Base-by-base conservation (phyloP, 257 asterid genomes). In the Datura wrightii region DNA sequence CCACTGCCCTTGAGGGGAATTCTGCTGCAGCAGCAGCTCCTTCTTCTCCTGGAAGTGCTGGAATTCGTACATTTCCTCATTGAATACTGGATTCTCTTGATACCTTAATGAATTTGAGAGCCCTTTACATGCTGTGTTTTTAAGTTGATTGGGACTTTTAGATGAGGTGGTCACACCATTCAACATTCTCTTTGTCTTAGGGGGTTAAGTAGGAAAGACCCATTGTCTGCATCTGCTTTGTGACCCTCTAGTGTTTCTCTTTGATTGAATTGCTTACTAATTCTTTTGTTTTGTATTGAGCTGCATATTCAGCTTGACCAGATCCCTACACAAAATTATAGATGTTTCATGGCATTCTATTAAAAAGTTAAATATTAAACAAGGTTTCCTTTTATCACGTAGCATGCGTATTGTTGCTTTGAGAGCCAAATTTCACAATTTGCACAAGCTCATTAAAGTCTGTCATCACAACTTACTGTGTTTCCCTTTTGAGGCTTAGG, bases 1-100 rank as follows among this genome's bases (percentile, higher is more conserved):
- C 99, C 71, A 96, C 99, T 5, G 98, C 99, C 2, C 93, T 96
- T 44, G 98, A 96, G 87, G 99, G 99, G 82, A 96, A 96, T 90
- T 48, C 81, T 24, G 93, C 99, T 50, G 97, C 92, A 14, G 93
- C 93, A 46, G 85, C 98, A 89, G 93, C 99, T 78, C 99, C 99
- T 39, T 89, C 99, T 19, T 92, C 98, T 2, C 97, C 99, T 18
- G 99, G 98, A 87, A 93, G 94, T 85, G 98, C 98, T 34, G 99
- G 99, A 92, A 94, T 96, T 83, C 89, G 99, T 96, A 94, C 56
- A 97, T 76, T 67, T 62, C 19, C 19, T 48, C 4, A 74, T 74
- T 24, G 41, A 44, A 10, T 72, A 48, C 83, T 10, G 78, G 91
- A 91, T 83, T 90, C 18, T 39, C 86, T 53, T 91, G 88, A 19